Base-by-base conservation (phyloP, 257 asterid genomes). In the Thymus quinquecostatus region DNA sequence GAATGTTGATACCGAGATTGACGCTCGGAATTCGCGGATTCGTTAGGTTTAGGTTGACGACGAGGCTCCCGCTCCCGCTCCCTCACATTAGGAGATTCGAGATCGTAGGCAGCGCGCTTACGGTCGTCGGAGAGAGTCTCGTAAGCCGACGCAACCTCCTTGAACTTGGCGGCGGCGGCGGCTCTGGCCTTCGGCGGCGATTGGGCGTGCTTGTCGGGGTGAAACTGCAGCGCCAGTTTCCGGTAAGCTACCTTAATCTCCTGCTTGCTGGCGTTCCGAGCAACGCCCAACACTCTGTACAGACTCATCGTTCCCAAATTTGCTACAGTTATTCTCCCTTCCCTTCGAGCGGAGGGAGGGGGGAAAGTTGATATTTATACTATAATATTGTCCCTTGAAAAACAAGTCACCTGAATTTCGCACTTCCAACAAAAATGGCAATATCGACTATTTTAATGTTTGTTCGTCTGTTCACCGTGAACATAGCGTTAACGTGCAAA, bases 61-160 rank as follows among this genome's bases (percentile, higher is more conserved):
- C 13, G 36, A 27, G 6, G 1, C 33, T 28, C 36, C 1, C 60
- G 1, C 33, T 28, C 36, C 1, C 60, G 9, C 29, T 2, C 36
- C 29, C 3, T 28, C 21, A 21, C 21, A 21, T 21, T 21, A 21
- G 21, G 21, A 28, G 60, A 5, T 28, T 8, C 2, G 34, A 4
- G 34, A 54, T 54, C 60, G 60, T 55, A 55, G 60, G 60, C 60
- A 36, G 60, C 36, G 60, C 60, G 60, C 36, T 28, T 55, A 1
- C 5, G 13, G n/a, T 55, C 60, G 60, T 55, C 60, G 36, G 6
- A 6, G 13, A 56, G 36, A 56, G 34, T 55, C 60, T 55, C 60
- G 60, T 55, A 55, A 10, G 60, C 33, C 38, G 34, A 1, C 14
- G 60, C 2, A n/a, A 55, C 3, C 38, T 28, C 38, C 36, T 12